Base-by-base conservation (phyloP, 2,329 filamentous ascomycete species). In the Trichoderma oligosporum region DNA sequence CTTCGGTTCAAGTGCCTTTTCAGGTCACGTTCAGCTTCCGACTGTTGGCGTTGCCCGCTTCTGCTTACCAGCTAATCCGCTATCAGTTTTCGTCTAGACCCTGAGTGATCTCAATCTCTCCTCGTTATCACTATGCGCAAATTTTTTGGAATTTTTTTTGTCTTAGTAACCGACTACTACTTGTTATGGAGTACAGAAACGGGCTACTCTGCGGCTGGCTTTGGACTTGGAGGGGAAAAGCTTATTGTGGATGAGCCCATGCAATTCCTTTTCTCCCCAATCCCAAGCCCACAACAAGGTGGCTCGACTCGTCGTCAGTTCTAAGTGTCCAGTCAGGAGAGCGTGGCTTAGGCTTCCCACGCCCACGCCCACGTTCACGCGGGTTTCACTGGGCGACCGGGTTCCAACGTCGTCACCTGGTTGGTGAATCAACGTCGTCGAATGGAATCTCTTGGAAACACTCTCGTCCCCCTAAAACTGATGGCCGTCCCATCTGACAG, bases 371-470 rank as follows among this genome's bases (percentile, higher is more conserved):
- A n/a, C n/a, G 20, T 35, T 41, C 51, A 55, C 55, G 46, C 54
- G 51, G 44, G 54, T 47, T 55, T 58, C 36, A 58, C 38, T 47
- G 41, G 56, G 36, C 18, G n/a, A n/a, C 22, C 39, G 33, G 11
- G n/a, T n/a, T n/a, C n/a, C n/a, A n/a, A 24, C n/a, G 45, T 25
- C 54, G 54, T 57, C 54, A 58, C 56, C 56, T 46, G 47, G 41
- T 39, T 49, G 33, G 51, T 56, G 45, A 58, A 56, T 58, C 58
- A 58, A 18, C 53, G 36, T 11, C n/a, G 48, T 45, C 46, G 47
- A 57, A 60, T 55, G 39, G 57, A 57, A 57, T 35, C 44, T 49
- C 46, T 57, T 61, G 56, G 51, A 59, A 58, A 39, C 47, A n/a
- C 25, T 33, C 44, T 51, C 14, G 35, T 20, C 39, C 39, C 22